Percentiles rank a stretch among this genome's conserved stretches.
phyloP scores from a whole-genome alignment of 1,284 basidiomycete genomes.

The Malassezia arunalokei region DNA sequence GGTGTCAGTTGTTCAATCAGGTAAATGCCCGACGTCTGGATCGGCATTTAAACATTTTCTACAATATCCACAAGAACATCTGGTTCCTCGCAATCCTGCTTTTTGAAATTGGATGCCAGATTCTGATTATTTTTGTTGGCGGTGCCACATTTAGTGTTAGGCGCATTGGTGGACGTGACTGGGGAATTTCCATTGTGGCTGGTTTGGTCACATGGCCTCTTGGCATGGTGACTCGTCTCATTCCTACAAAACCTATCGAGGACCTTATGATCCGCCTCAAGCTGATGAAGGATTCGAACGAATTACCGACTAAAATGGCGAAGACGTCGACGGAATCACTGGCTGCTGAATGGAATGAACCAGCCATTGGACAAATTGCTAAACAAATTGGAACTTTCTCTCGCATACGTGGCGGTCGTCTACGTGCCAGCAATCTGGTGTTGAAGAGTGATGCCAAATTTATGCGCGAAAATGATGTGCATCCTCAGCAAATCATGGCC shows the following conservation, averaged over 20 bases:
- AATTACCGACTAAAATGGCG: constrained; percentile 58
- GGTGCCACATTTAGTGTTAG: constrained; percentile 85
- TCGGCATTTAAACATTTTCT: constrained; percentile 73
- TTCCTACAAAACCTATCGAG: constrained; percentile 73
- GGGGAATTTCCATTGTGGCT: constrained; percentile 80
- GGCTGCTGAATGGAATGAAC: constrained; percentile 63
- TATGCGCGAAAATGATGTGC: constrained; percentile 40
- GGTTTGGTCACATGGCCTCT: constrained; percentile 77
- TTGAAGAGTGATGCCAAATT: constrained; percentile 35
- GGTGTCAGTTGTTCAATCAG: constrained; percentile 64
- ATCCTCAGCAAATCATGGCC: constrained; percentile 62
- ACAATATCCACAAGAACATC: constrained; percentile 64
- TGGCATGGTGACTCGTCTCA: constrained; percentile 65
- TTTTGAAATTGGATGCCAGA: constrained; percentile 72
- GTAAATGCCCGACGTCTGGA: constrained; percentile 81
- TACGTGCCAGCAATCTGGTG: constrained; percentile 53
- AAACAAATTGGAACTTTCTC: constrained; percentile 30
- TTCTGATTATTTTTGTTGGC: constrained; percentile 81
- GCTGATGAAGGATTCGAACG: constrained; percentile 59
- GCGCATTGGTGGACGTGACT: constrained; percentile 63
- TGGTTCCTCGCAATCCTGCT: constrained; percentile 79
- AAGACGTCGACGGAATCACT: background rate
- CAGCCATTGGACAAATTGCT: constrained; percentile 53
- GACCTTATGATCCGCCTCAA: constrained; percentile 57
- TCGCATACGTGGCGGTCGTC: constrained; percentile 55